Conservation (phyloP, 208 protist genomes). For the Herpetomonas tarakana region DNA sequence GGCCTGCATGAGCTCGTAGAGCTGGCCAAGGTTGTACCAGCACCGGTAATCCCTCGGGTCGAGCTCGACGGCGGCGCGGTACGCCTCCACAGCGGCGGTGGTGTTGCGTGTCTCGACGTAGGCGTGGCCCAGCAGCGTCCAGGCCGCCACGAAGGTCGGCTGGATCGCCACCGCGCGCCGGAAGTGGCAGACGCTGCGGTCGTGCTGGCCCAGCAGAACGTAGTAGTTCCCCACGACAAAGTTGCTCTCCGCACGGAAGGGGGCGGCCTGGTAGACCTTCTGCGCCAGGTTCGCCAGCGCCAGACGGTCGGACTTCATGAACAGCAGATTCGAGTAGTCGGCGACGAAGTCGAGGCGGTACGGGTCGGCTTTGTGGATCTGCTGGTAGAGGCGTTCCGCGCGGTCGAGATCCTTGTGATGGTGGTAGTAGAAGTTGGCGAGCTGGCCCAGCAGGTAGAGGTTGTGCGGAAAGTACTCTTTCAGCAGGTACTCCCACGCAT, state of each 20-base stretch:
- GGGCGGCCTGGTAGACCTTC: slow-evolving; percentile 87
- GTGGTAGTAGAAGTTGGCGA: slow-evolving; percentile 87
- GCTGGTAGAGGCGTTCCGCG: slow-evolving; percentile 86
- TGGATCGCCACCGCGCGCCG: slow-evolving; percentile 87
- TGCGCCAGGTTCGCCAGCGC: slow-evolving; percentile 92
- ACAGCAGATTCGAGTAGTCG: slow-evolving; percentile 97
- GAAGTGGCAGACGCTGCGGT: slow-evolving; percentile 96
- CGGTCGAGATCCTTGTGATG: slow-evolving; percentile 79
- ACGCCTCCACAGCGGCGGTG: slow-evolving; percentile 93
- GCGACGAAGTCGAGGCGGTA: slow-evolving; percentile 92
- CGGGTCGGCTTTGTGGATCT: slow-evolving; percentile 78
- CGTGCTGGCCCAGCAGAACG: slow-evolving; percentile 92
- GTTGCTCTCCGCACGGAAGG: slow-evolving; percentile 96
- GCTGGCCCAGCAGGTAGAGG: slow-evolving; percentile 71
- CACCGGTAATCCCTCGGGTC: slow-evolving; percentile 93
- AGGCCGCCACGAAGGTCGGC: slow-evolving; percentile 89
- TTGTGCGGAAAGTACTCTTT: slow-evolving; percentile 54
- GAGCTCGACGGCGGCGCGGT: slow-evolving; percentile 92
- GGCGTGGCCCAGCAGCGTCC: slow-evolving; percentile 97
- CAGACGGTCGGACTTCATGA: slow-evolving; percentile 88
- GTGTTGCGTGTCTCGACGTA: slow-evolving; percentile 97
- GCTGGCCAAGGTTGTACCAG: slow-evolving; percentile 97
- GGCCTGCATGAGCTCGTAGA: slow-evolving; percentile 96
- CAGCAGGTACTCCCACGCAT: slow-evolving; percentile 62
- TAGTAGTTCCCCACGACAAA: slow-evolving; percentile 98